phyloP scores from a whole-genome alignment of 2,329 filamentous ascomycete species.

The Graphiopsis chlorocephala region DNA sequence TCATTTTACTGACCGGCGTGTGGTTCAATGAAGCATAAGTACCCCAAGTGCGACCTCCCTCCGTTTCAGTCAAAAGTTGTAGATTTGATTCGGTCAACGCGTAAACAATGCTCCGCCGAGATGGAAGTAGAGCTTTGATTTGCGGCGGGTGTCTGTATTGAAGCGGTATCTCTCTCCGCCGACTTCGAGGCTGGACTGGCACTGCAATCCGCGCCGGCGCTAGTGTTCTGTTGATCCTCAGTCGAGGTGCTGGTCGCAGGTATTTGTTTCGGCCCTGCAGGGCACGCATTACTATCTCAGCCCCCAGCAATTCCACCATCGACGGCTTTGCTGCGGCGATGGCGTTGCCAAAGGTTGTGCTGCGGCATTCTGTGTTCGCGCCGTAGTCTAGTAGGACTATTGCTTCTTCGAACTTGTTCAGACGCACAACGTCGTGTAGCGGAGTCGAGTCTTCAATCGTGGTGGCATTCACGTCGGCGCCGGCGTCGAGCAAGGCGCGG shows the following conservation, averaged over 20 bases:
- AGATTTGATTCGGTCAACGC: too few species aligned
- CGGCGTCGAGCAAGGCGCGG: not conserved
- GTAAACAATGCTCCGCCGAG: not conserved
- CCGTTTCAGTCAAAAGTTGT: too few species aligned
- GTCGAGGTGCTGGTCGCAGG: not conserved
- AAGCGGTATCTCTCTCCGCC: not conserved
- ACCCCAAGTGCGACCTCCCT: too few species aligned
- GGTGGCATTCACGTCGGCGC: not conserved
- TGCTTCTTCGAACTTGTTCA: not conserved
- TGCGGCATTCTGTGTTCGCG: not conserved
- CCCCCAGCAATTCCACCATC: not conserved
- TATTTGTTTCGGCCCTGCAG: not conserved
- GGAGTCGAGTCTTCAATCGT: not conserved
- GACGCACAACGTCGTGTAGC: not conserved
- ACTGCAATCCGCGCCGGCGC: not conserved
- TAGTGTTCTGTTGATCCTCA: not conserved
- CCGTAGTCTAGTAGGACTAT: not conserved
- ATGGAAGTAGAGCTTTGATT: not conserved
- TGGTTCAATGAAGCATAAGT: too few species aligned
- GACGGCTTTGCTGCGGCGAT: not conserved
- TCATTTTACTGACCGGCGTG: too few species aligned
- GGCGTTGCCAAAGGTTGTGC: not conserved
- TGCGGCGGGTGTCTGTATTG: not conserved
- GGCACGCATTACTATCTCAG: not conserved
- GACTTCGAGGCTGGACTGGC: not conserved